These are phyloP conservation scores for Candida freyschussii DNA, from an alignment of 1,139 yeast genomes.

Conservation along the genomic window DNA sequence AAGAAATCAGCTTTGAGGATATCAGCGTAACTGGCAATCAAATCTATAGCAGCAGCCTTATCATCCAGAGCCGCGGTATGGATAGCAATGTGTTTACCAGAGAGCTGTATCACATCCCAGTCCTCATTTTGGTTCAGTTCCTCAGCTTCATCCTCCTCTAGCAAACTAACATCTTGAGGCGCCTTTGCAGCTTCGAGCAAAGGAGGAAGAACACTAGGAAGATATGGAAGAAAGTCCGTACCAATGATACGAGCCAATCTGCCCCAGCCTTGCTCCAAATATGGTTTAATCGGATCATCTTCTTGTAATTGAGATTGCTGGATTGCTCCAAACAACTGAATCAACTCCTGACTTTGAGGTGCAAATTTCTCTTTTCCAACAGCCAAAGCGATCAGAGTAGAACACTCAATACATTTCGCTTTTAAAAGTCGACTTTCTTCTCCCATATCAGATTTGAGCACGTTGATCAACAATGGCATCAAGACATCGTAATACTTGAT, in stretches of 20 bases:
- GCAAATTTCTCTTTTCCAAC: slow-evolving; percentile 89
- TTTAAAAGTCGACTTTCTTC: slow-evolving; percentile 74
- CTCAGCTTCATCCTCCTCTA: slow-evolving; percentile 86
- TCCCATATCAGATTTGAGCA: slow-evolving; percentile 74
- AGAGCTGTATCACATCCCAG: slow-evolving; percentile 89
- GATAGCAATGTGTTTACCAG: slow-evolving; percentile 92
- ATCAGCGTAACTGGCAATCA: slow-evolving; percentile 81
- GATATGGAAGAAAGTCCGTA: slow-evolving; percentile 77
- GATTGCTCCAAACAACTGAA: slow-evolving; percentile 66
- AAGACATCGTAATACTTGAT: slow-evolving; percentile 89
- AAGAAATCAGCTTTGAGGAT: slow-evolving; percentile 78
- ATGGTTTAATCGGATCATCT: slow-evolving; percentile 85
- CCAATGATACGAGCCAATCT: slow-evolving; percentile 86
- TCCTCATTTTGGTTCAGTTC: slow-evolving; percentile 81
- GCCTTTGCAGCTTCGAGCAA: slow-evolving; percentile 80
- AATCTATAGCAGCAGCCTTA: slow-evolving; percentile 86
- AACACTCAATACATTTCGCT: slow-evolving; percentile 94
- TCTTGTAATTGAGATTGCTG: slow-evolving; percentile 53
- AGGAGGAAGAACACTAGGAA: slow-evolving; percentile 88
- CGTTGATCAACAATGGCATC: slow-evolving; percentile 84
- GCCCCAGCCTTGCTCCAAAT: slow-evolving; percentile 95
- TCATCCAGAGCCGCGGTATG: slow-evolving; percentile 91
- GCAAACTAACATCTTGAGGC: slow-evolving; percentile 79
- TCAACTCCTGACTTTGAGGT: slow-evolving; percentile 70
- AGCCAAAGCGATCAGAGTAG: slow-evolving; percentile 92